Evolutionary conservation across 2,329 filamentous ascomycete species (phyloP), one percentile per base, ranked within the genome.

Genomic region (Alternaria ventricosa): DNA sequence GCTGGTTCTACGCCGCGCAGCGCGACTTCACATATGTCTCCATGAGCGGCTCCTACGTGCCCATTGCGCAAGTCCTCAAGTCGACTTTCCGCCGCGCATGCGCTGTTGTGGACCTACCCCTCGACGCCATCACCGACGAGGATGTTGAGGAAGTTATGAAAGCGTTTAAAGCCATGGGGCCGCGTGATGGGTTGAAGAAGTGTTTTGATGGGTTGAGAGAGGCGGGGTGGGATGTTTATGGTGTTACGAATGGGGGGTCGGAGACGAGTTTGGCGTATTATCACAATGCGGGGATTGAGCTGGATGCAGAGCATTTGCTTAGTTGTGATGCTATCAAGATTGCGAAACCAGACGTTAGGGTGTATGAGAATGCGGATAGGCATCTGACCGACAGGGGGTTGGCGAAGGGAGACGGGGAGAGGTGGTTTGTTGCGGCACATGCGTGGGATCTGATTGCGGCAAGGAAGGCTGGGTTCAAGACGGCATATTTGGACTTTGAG

Each of bases 391-490:
- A 43, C 9, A 58, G 55, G 5, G 66, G 60, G 0, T 4, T 64
- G n/a, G 62, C 56, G 0, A 43, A 46, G 18, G 67, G 23, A 1
- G 62, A 66, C 8, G 71, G 65, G 0, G 60, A 68, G 57, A 62
- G 71, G n/a, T 74, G 71, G 71, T 74, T 74, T 43, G 59, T 74
- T 45, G 71, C 71, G 5, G 71, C 71, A 53, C 71, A 74, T 61
- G 65, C 71, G 4, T 74, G 71, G 71, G 71, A 74, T 63, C 22
- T 73, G 23, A 64, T 70, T 33, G 68, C 69, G 0, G 69, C 71
- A 10, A 65, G 63, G 18, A 63, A 64, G 28, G 71, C 65, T 8
- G 71, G 71, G 11, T 74, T 73, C 20, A 71, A 69, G 51, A 74
- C 71, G 3, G 71, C 71, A n/a, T 74, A 71, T 58, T 8, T 74